These are phyloP conservation scores for Fomitiporia mediterranea DNA, from an alignment of 1,284 basidiomycete species.

Conservation along the genomic window DNA sequence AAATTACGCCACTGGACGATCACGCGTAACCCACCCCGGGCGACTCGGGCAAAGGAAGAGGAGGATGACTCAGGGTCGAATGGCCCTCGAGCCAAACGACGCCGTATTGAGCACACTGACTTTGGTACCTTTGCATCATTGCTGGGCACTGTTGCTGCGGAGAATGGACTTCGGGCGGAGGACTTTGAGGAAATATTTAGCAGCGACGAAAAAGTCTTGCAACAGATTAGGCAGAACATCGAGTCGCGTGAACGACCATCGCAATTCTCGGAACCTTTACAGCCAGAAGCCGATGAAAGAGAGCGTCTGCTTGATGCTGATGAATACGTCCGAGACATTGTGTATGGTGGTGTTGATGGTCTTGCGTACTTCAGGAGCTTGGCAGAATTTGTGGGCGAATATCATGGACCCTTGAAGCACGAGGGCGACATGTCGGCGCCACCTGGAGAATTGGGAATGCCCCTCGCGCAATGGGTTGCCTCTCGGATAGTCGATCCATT, in stretches of 20 bases:
- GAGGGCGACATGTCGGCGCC: conserved; percentile 13
- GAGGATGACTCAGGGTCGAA: conserved; percentile 41
- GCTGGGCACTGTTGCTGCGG: conserved; percentile 42
- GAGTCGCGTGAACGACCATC: conserved; percentile 19
- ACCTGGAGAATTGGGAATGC: conserved; percentile 34
- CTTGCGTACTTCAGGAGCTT: conserved; percentile 68
- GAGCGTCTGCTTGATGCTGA: conserved; percentile 54
- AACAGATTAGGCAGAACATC: conserved; percentile 27
- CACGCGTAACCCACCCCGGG: conserved; percentile 34
- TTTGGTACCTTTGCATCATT: conserved; percentile 57
- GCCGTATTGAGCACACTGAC: conserved; percentile 52
- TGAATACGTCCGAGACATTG: conserved; percentile 59
- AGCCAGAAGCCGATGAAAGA: conserved; percentile 20
- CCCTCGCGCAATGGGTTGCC: conserved; percentile 55
- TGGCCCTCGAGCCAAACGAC: conserved; percentile 34
- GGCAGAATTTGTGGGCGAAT: conserved; percentile 54
- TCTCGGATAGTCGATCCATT: conserved; percentile 54
- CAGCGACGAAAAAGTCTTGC: conserved; percentile 35
- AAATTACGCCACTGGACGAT: conserved; percentile 39
- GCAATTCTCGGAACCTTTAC: conserved; percentile 1
- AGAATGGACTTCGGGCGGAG: conserved; percentile 40
- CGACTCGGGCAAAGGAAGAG: conserved; percentile 48
- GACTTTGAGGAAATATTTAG: conserved; percentile 30
- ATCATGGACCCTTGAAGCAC: conserved; percentile 21
- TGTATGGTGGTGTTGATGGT: conserved; percentile 72